Evolutionary conservation across 208 protist species (phyloP), one percentile per base, ranked within the genome.

Genomic region (Acanthamoeba healyi): DNA sequence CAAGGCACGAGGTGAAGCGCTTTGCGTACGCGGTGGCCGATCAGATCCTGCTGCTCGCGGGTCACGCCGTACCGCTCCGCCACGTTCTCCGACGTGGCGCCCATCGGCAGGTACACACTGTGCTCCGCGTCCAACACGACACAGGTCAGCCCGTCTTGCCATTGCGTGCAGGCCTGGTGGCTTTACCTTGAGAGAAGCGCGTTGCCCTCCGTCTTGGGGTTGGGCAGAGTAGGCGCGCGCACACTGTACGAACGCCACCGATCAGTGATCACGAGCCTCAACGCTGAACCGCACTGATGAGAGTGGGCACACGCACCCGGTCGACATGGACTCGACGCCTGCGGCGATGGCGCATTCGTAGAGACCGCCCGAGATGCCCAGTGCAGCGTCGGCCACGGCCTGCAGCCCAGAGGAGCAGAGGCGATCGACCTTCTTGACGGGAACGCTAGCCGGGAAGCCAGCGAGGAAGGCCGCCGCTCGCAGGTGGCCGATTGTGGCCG

Each of bases 41-140:
- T 44, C 58, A 61, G 61, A 82, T 97, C 97, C 94, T 97, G 96
- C 32, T 95, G 94, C 14, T 94, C 44, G 44, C 97, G 82, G 7
- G 92, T 90, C 17, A 98, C 90, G 56, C 94, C 96, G 63, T 82
- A 96, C 36, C 90, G 42, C 42, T 94, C 91, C 0, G 95, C 95
- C 51, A 96, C 95, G 40, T 96, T 96, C 61, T 96, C 95, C 17
- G 92, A 95, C 0, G 95, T 96, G 15, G 51, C 51, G 15, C 51
- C 79, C 94, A 74, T 92, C 2, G 77, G 91, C n/a, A 44, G 34
- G 22, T 65, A 65, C 58, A 65, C 58, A 7, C 58, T 34, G 26
- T 17, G 1, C 51, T 19, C 51, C 10, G 15, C 51, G 1, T 17
- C 51, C 4, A 7, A 7, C 51, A 6, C 3, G 15, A 7, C n/a